A percentile compares a stretch with the other conserved stretches of the same genome.
Evolutionary conservation across 1,284 basidiomycete species (phyloP).

Genomic region (Athelia psychrophila): DNA sequence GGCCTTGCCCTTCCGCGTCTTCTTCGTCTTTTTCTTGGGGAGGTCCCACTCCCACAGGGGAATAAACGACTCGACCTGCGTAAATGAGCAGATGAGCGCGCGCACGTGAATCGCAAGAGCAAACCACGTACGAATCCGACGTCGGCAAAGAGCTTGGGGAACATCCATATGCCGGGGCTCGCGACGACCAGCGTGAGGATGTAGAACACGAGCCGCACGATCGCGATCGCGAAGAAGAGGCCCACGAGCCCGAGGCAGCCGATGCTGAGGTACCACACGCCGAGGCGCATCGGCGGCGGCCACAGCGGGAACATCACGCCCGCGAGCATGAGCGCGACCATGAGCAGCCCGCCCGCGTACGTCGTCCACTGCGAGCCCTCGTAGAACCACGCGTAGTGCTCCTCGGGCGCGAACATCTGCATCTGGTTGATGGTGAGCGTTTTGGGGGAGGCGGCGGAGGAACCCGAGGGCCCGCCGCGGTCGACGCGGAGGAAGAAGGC

Average conservation of each 20-base stretch:
- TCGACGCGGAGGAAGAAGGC: constrained; percentile 91
- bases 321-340: constrained; percentile 93
- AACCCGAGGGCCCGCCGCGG: constrained; percentile 69
- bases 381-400: constrained; percentile 97
- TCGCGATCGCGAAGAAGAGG: constrained; percentile 88
- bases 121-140: constrained; percentile 88
- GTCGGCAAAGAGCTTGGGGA: constrained; percentile 97
- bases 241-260: constrained; percentile 87
- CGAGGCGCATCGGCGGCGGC: constrained; percentile 91
- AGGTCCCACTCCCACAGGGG: constrained; percentile 98
- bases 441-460: constrained; percentile 73
- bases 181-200: constrained; percentile 86
- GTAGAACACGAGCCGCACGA: constrained; percentile 93
- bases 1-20: constrained; percentile 26
- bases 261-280: constrained; percentile 95
- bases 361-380: constrained; percentile 93
- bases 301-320: constrained; percentile 99
- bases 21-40: constrained; percentile 86
- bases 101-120: not conserved
- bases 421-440: constrained; percentile 77
- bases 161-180: constrained; percentile 97
- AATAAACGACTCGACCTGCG: constrained; percentile 97
- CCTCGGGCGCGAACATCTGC: constrained; percentile 77
- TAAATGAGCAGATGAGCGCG: not conserved
- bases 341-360: constrained; percentile 87